These are phyloP conservation scores for Tylopilus sp. DNA, from an alignment of 768 basidiomycete genomes.

Conservation along the genomic window DNA sequence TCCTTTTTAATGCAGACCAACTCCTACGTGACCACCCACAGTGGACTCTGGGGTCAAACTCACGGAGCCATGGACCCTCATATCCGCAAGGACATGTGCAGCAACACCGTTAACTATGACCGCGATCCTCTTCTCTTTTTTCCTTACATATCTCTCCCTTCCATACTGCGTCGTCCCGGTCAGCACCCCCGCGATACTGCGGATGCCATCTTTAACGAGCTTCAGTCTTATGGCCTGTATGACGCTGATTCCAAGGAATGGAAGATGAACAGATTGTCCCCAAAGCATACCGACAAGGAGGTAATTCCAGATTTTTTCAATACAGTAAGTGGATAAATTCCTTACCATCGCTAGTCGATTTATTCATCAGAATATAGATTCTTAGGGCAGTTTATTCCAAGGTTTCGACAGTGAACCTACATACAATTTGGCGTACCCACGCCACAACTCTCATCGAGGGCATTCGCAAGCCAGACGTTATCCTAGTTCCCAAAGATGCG, in stretches of 20 bases:
- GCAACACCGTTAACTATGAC: background rate
- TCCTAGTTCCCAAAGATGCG: background rate
- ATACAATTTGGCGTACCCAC: background rate
- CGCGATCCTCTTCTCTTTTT: background rate
- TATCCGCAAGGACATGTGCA: background rate
- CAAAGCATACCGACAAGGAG: too few species aligned
- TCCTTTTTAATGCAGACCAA: too few species aligned
- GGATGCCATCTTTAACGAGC: too few species aligned
- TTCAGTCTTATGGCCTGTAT: too few species aligned
- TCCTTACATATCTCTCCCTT: background rate
- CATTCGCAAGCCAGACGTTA: background rate
- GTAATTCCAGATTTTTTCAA: too few species aligned
- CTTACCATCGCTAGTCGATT: background rate
- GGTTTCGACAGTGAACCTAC: background rate
- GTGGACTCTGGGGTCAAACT: too few species aligned
- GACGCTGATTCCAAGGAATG: background rate
- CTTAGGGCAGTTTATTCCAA: background rate
- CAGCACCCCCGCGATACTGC: background rate
- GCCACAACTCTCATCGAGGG: background rate
- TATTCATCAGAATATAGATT: background rate
- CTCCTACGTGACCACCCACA: too few species aligned
- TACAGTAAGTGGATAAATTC: too few species aligned
- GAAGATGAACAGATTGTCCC: too few species aligned
- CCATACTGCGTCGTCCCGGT: background rate
- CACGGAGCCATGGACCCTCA: background rate